phyloP scores from a whole-genome alignment of 495 filamentous ascomycete species.

The Symbiotaphrina buchneri region DNA sequence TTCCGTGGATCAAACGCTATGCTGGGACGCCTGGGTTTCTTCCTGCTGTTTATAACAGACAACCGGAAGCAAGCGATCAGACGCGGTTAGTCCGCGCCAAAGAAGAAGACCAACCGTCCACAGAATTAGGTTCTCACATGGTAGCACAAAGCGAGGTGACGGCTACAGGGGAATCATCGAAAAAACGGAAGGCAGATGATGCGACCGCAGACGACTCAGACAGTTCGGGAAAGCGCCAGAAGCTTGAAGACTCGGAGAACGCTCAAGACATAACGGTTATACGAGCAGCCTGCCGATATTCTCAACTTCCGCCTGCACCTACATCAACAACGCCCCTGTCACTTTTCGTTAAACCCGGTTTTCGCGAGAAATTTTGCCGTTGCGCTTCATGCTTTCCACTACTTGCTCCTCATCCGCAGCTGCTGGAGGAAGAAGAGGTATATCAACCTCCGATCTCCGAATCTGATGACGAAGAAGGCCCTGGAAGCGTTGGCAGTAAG shows the following conservation, averaged over 20 bases:
- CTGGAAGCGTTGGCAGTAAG: constrained; percentile 35
- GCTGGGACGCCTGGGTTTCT: constrained; percentile 71
- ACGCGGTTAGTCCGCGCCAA: constrained; percentile 2
- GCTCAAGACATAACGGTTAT: constrained; percentile 1
- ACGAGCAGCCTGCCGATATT: constrained; percentile 4
- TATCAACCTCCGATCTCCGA: constrained; percentile 77
- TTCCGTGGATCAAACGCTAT: constrained; percentile 84
- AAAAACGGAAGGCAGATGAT: constrained; percentile 62
- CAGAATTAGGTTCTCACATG: too few species aligned
- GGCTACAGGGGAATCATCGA: constrained; percentile 13
- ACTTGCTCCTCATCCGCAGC: constrained; percentile 43
- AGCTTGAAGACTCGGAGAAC: too few species aligned
- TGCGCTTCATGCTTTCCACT: constrained; percentile 59
- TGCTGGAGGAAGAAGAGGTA: constrained; percentile 79
- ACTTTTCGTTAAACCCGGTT: constrained; percentile 53
- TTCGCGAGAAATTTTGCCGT: constrained; percentile 57
- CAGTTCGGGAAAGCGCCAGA: too few species aligned
- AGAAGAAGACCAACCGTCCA: too few species aligned
- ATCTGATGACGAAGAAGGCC: constrained; percentile 17
- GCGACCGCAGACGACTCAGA: constrained; percentile 10
- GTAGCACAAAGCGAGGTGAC: too few species aligned
- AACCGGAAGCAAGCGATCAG: constrained; percentile 3
- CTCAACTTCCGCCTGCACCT: constrained; percentile 25
- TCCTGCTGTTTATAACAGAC: constrained; percentile 32
- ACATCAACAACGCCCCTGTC: constrained; percentile 39